phyloP scores from a whole-genome alignment of 352 stramenopile genomes.

The Pythium oligandrum region DNA sequence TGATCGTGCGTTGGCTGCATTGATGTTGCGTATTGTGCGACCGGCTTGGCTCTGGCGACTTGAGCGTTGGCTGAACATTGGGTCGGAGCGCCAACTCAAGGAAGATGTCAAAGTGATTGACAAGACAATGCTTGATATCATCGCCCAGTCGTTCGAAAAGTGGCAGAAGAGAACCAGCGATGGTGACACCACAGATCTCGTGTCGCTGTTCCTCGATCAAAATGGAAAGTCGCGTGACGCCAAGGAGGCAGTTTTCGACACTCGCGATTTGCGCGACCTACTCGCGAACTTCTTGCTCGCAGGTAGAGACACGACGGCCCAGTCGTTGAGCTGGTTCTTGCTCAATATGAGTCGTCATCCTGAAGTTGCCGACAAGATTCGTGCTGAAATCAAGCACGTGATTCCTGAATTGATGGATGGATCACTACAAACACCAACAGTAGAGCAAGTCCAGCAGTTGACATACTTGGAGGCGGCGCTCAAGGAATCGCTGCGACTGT shows the following conservation, averaged over 20 bases:
- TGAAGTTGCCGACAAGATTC: conserved; percentile 38
- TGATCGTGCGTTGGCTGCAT: conserved; percentile 21
- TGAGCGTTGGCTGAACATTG: conserved; percentile 23
- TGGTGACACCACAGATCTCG: background rate
- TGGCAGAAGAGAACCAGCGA: background rate
- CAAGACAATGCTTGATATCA: conserved; percentile 36
- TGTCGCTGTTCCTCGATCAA: conserved; percentile 26
- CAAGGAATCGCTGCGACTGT: conserved; percentile 34
- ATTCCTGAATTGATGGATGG: conserved; percentile 12
- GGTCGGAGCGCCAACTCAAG: conserved; percentile 23
- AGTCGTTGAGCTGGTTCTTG: conserved; percentile 73
- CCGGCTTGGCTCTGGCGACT: conserved; percentile 40
- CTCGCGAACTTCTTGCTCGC: conserved; percentile 81
- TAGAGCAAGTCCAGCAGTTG: conserved; percentile 41
- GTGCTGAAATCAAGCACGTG: conserved; percentile 30
- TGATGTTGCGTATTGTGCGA: conserved; percentile 24
- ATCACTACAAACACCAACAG: conserved; percentile 13
- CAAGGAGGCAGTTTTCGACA: conserved; percentile 17
- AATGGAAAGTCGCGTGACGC: background rate
- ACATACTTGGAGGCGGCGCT: conserved; percentile 42
- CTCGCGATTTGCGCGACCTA: conserved; percentile 51
- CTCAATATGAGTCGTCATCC: conserved; percentile 49
- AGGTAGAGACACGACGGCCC: conserved; percentile 69
- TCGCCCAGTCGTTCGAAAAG: conserved; percentile 25
- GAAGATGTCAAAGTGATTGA: conserved; percentile 34